Conservation (phyloP, 2,329 filamentous ascomycete species). For the Lecanicillium sp. region DNA sequence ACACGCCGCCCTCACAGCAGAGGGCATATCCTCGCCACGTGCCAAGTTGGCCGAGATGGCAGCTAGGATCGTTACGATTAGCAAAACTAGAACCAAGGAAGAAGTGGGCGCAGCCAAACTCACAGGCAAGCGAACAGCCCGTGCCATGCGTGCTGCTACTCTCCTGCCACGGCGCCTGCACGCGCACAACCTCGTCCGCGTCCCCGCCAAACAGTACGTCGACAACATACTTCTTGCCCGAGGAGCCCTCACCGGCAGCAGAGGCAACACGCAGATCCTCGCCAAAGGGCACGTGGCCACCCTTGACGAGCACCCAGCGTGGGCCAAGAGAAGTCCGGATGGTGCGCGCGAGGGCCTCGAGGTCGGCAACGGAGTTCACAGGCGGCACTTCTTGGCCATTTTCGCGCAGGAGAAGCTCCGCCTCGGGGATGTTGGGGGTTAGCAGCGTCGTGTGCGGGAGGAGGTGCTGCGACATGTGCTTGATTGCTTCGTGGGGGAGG, state of each 20-base stretch:
- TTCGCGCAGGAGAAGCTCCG: slow-evolving; percentile 53
- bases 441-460: slow-evolving; percentile 61
- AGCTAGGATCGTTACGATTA: slow-evolving; percentile 36
- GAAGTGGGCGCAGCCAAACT: no score
- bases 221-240: slow-evolving; percentile 59
- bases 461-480: slow-evolving; percentile 49
- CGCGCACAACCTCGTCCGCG: slow-evolving; percentile 44
- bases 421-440: slow-evolving; percentile 74
- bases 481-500: slow-evolving; percentile 57
- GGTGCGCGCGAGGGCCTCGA: slow-evolving; percentile 60
- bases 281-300: slow-evolving; percentile 66
- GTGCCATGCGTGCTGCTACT: slow-evolving; percentile 89
- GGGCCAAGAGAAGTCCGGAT: slow-evolving; percentile 61
- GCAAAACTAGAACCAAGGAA: background rate
- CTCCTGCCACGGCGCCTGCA: slow-evolving; percentile 63
- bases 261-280: slow-evolving; percentile 50
- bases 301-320: slow-evolving; percentile 78
- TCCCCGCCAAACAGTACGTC: slow-evolving; percentile 63
- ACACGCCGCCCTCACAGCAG: slow-evolving; percentile 60
- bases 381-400: slow-evolving; percentile 30
- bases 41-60: slow-evolving; percentile 70
- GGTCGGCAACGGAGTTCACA: slow-evolving; percentile 52
- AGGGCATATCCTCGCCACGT: slow-evolving; percentile 45
- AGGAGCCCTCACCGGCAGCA: slow-evolving; percentile 46
- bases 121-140: slow-evolving; percentile 85